These are phyloP conservation scores for Crithidia acanthocephali DNA, from an alignment of 208 protist species.

Conservation along the genomic window DNA sequence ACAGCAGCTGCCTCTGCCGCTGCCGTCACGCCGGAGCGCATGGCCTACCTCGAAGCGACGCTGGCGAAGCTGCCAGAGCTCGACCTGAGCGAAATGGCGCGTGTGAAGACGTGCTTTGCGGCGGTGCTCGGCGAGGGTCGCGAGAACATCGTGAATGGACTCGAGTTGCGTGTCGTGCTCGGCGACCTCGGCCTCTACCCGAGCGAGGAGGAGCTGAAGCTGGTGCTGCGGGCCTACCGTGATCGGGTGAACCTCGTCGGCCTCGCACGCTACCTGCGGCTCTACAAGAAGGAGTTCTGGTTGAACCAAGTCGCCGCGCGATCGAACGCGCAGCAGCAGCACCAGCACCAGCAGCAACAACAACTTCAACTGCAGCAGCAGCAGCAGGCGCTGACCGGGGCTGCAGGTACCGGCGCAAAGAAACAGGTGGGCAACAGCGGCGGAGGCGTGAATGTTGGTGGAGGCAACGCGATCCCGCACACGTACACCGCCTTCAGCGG, in stretches of 20 bases:
- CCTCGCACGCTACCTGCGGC: slow-evolving; percentile 76
- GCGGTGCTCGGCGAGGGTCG: slow-evolving; percentile 47
- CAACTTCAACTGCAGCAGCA: too few species aligned
- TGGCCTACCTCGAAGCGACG: slow-evolving; percentile 29
- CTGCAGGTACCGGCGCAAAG: not conserved
- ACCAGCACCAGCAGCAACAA: slow-evolving; percentile 8
- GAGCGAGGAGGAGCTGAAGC: slow-evolving; percentile 59
- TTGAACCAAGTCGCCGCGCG: slow-evolving; percentile 18
- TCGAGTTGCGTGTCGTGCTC: slow-evolving; percentile 78
- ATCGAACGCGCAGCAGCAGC: slow-evolving; percentile 5
- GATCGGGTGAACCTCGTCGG: slow-evolving; percentile 63
- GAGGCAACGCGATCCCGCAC: slow-evolving; percentile 11
- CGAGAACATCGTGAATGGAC: slow-evolving; percentile 67
- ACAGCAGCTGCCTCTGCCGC: too few species aligned
- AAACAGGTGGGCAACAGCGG: not conserved
- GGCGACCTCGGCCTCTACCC: slow-evolving; percentile 80
- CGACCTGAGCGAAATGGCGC: slow-evolving; percentile 67
- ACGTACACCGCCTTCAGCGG: slow-evolving; percentile 19
- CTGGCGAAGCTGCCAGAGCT: slow-evolving; percentile 65
- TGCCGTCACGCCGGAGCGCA: slow-evolving; percentile 5
- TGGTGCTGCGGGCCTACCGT: slow-evolving; percentile 64
- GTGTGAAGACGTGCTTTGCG: slow-evolving; percentile 53
- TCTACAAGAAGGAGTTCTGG: slow-evolving; percentile 80
- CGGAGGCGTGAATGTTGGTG: too few species aligned
- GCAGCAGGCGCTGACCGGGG: too few species aligned